phyloP scores from a whole-genome alignment of 116 monocot species.

The Iris pallida region DNA sequence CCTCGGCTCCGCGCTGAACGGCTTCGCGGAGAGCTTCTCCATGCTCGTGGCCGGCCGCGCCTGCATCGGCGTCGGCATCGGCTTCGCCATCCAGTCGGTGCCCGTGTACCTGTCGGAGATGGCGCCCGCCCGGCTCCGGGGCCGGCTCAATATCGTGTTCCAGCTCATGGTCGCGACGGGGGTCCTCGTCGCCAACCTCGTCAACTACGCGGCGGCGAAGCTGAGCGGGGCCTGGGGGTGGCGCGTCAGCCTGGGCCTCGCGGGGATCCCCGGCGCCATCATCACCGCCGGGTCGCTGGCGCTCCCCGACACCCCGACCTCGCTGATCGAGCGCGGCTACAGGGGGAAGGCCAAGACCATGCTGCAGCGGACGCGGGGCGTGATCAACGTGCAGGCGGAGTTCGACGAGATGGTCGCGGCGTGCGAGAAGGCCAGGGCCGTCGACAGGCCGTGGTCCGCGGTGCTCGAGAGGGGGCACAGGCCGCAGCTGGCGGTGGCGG shows the following conservation, averaged over 20 bases:
- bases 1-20: conserved; percentile 22
- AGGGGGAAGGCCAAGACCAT: not conserved
- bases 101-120: conserved; percentile 27
- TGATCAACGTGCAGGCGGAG: conserved; percentile 4
- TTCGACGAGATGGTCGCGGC: not conserved
- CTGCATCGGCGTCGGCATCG: conserved; percentile 23
- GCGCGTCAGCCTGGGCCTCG: conserved; percentile 17
- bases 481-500: conserved; percentile 30
- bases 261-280: conserved; percentile 14
- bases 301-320: conserved; percentile 35
- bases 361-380: conserved; percentile 23
- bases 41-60: conserved; percentile 27
- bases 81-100: conserved; percentile 29
- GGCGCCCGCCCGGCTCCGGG: not conserved
- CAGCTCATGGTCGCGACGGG: conserved; percentile 4
- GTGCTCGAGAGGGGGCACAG: conserved; percentile 14
- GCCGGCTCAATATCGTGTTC: conserved; percentile 6
- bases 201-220: conserved; percentile 25
- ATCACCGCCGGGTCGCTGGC: conserved; percentile 14
- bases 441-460: not conserved
- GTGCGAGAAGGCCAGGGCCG: not conserved
- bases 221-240: conserved; percentile 21
- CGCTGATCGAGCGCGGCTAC: conserved; percentile 11
- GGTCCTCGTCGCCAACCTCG: conserved; percentile 10
- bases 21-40: conserved; percentile 12